A percentile compares a stretch with the other conserved stretches of the same genome.
Conservation (phyloP, 805 yeast genomes). For the Debaryomyces tyrocola region DNA sequence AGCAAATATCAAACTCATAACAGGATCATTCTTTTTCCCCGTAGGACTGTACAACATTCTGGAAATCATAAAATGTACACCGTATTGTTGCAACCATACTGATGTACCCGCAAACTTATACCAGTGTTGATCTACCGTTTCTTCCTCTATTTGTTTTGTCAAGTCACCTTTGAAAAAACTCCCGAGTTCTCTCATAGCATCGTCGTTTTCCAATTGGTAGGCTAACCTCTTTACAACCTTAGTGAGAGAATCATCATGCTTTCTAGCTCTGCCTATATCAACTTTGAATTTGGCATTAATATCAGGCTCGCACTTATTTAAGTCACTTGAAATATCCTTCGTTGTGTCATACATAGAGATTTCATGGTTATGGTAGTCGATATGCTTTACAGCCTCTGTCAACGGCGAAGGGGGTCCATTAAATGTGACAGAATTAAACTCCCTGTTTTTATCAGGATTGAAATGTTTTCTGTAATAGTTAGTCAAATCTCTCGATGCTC, state of each 20-base stretch:
- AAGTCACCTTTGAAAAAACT: constrained; percentile 7
- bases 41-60: constrained; percentile 25
- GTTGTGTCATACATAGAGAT: constrained; percentile 1
- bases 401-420: not conserved
- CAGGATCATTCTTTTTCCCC: constrained; percentile 24
- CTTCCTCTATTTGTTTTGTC: constrained; percentile 7
- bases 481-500: not conserved
- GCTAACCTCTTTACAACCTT: constrained; percentile 1
- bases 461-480: not conserved
- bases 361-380: constrained; percentile 1
- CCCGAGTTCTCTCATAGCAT: constrained; percentile 5
- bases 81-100: constrained; percentile 31
- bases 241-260: constrained; percentile 4
- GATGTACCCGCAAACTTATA: constrained; percentile 32
- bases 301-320: not conserved
- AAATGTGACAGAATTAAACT: not conserved
- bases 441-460: not conserved
- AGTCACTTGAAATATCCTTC: not conserved
- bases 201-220: constrained; percentile 8
- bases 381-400: not conserved
- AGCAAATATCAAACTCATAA: constrained; percentile 19
- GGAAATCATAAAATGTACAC: constrained; percentile 31
- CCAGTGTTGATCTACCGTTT: constrained; percentile 23
- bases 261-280: constrained; percentile 1
- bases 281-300: not conserved